Percentiles rank a stretch among this genome's conserved stretches.
Conservation (phyloP, 768 basidiomycete species). For the Calocera viscosa region DNA sequence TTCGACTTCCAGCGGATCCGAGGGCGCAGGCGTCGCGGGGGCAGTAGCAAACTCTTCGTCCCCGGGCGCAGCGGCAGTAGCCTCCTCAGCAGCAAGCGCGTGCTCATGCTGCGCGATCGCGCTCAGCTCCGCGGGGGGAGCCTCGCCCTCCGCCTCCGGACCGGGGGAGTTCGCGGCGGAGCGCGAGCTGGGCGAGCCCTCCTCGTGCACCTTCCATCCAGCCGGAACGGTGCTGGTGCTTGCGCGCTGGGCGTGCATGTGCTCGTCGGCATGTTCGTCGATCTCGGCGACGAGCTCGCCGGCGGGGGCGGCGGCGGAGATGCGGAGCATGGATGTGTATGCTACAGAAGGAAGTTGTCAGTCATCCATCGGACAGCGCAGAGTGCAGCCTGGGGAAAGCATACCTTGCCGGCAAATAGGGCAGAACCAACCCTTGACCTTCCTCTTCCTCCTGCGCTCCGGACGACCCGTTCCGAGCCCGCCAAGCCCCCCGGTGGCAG, state of each 20-base stretch:
- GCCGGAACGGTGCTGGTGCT: background rate
- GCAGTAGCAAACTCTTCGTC: background rate
- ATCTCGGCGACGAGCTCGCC: background rate
- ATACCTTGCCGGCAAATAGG: conserved; percentile 89
- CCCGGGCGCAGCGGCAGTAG: background rate
- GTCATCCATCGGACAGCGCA: background rate
- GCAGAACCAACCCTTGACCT: conserved; percentile 96
- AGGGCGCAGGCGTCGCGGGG: background rate
- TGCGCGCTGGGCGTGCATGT: background rate
- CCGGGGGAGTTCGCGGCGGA: too few species aligned
- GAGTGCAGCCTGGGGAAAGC: conserved; percentile 22
- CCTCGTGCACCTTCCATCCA: background rate
- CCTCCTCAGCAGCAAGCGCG: background rate
- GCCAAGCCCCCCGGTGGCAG: conserved; percentile 13
- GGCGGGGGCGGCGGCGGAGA: conserved; percentile 53
- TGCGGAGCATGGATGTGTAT: conserved; percentile 75
- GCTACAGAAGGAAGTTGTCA: conserved; percentile 33
- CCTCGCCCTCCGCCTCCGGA: background rate
- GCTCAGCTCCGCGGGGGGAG: background rate
- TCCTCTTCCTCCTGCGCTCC: conserved; percentile 61
- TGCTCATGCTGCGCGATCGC: background rate
- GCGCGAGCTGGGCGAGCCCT: background rate
- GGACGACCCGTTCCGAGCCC: conserved; percentile 23
- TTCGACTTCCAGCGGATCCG: background rate
- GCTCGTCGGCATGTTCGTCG: background rate